Evolutionary conservation across 345 rosid genomes (phyloP), one percentile per base, ranked within the genome.

Genomic region (Cardamine chenopodiifolia): DNA sequence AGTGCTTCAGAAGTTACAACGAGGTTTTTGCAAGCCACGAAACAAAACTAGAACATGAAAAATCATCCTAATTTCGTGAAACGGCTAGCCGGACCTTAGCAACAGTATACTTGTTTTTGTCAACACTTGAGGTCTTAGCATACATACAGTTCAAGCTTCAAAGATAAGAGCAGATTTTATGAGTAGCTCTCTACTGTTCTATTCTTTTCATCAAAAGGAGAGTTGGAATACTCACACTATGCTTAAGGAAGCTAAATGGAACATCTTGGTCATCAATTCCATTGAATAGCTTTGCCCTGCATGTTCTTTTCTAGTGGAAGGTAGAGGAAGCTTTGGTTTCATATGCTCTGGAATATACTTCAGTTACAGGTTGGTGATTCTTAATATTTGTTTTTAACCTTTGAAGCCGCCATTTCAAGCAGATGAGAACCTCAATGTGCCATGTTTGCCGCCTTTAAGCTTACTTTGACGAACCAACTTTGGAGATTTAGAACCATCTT

Each of bases 171-270:
- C 18, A 15, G 14, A 62, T 9, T 19, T 25, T 49, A 19, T 20
- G 9, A n/a, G 1, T 62, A 37, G 31, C 47, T 61, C 37, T 35
- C 39, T 35, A 35, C 1, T 10, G 0, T 35, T 0, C 13, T 42
- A 17, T 62, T 8, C 35, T 62, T 25, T 25, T 9, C 35, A 62
- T 44, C 37, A 28, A n/a, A 6, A 63, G 20, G n/a, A 63, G 54
- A 63, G 15, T 26, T 25, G 8, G 58, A 66, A 42, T 23, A 85
- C 97, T 87, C 82, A 87, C 95, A 82, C 85, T 86, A 73, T 89
- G 94, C 83, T 86, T 84, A 53, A 87, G 80, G 89, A 89, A 85
- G n/a, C n/a, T n/a, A 15, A 85, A 86, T 3, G 81, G 54, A 72
- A 89, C 86, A 11, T 82, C 84, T 70, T 85, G 66, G 71, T 85